phyloP scores from a whole-genome alignment of 2,329 filamentous ascomycete genomes.

The Claviceps capensis region DNA sequence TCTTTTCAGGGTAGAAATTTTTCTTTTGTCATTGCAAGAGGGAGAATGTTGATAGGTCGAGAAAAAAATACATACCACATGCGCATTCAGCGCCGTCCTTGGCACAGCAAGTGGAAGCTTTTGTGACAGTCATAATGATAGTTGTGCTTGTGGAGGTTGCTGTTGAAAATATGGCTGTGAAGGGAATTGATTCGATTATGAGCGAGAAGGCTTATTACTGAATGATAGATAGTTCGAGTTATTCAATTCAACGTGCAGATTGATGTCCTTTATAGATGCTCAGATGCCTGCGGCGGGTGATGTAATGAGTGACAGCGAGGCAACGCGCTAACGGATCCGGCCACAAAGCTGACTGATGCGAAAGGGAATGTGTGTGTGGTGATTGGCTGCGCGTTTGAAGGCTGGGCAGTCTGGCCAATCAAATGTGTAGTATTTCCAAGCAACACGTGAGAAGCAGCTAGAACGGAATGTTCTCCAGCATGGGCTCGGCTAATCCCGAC shows the following conservation, averaged over 20 bases:
- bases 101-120: slow-evolving; percentile 41
- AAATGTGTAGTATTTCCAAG: background rate
- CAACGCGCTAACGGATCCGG: background rate
- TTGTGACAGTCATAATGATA: slow-evolving; percentile 21
- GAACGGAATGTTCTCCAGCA: slow-evolving; percentile 29
- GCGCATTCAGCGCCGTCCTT: slow-evolving; percentile 38
- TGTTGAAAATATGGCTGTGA: background rate
- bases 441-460: background rate
- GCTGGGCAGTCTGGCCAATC: background rate
- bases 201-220: background rate
- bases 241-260: background rate
- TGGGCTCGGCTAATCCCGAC: too few species aligned
- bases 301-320: background rate
- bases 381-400: background rate
- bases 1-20: too few species aligned
- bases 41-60: too few species aligned
- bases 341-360: background rate
- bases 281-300: background rate
- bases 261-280: background rate
- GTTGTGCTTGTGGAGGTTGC: background rate
- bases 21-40: too few species aligned
- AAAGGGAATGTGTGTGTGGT: background rate
- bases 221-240: background rate
- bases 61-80: slow-evolving; percentile 34
- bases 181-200: background rate